phyloP scores from a whole-genome alignment of 805 yeast species.

The Yarrowia alimentaria region DNA sequence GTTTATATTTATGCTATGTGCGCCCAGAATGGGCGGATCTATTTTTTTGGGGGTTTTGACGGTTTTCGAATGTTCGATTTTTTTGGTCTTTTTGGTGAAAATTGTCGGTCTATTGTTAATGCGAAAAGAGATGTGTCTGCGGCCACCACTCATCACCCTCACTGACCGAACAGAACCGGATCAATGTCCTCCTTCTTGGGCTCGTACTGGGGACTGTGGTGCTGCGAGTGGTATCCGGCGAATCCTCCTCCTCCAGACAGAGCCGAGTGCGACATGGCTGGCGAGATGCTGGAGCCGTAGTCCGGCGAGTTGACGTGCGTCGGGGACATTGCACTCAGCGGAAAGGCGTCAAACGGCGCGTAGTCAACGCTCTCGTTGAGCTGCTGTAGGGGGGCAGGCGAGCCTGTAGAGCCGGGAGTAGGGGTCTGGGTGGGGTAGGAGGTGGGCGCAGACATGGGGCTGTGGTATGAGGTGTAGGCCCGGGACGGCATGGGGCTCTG shows the following conservation, averaged over 20 bases:
- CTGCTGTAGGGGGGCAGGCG: slow-evolving; percentile 22
- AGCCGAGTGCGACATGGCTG: slow-evolving; percentile 9
- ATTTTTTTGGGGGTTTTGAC: no score
- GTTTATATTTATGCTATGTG: no score
- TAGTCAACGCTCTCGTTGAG: slow-evolving; percentile 18
- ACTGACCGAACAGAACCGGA: slow-evolving; percentile 16
- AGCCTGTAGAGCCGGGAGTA: slow-evolving; percentile 18
- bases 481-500: no score
- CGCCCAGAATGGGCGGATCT: no score
- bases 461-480: slow-evolving; percentile 4
- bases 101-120: no score
- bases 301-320: no score
- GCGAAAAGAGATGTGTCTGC: background rate
- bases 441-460: background rate
- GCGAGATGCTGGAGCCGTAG: no score
- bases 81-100: background rate
- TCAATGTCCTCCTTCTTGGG: background rate
- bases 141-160: background rate
- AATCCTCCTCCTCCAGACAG: background rate
- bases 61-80: no score
- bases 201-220: background rate
- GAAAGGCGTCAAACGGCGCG: slow-evolving; percentile 15
- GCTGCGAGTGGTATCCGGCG: no score
- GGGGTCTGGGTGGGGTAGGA: slow-evolving; percentile 24
- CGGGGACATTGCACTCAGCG: slow-evolving; percentile 13